Percentiles rank a stretch among this genome's conserved stretches.
Conservation (phyloP, 2,329 filamentous ascomycete genomes). For the Monilinia vaccinii-corymbosi region DNA sequence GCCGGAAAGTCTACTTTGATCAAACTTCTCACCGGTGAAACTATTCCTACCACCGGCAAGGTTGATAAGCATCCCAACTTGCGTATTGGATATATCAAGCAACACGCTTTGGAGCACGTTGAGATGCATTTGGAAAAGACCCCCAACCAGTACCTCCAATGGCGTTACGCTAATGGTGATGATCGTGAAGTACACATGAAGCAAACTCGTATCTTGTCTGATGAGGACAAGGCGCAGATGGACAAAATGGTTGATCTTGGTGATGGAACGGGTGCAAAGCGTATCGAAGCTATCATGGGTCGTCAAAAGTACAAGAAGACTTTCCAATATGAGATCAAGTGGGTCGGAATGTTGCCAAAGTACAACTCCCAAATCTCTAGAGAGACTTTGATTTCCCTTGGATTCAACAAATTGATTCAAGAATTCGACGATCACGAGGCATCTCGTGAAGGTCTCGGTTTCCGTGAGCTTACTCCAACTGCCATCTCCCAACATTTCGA, state of each 20-base stretch:
- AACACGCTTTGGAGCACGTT: slow-evolving; percentile 97
- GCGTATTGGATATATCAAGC: slow-evolving; percentile 98
- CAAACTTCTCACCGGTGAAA: slow-evolving; percentile 91
- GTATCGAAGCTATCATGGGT: slow-evolving; percentile 84
- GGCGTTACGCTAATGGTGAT: slow-evolving; percentile 95
- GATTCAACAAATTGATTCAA: slow-evolving; percentile 89
- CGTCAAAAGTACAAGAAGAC: slow-evolving; percentile 99
- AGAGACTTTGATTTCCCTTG: slow-evolving; percentile 77
- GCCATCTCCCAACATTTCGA: slow-evolving; percentile 98
- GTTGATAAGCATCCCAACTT: slow-evolving; percentile 98
- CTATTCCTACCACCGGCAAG: slow-evolving; percentile 70
- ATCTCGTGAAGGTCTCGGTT: slow-evolving; percentile 95
- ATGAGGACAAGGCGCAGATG: slow-evolving; percentile 81
- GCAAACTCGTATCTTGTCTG: slow-evolving; percentile 84
- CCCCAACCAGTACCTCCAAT: slow-evolving; percentile 96
- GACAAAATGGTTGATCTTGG: slow-evolving; percentile 78
- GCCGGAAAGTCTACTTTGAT: slow-evolving; percentile 97
- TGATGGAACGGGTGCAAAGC: slow-evolving; percentile 68
- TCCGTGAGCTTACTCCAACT: slow-evolving; percentile 84
- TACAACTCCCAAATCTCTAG: slow-evolving; percentile 87
- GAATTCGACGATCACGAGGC: slow-evolving; percentile 99
- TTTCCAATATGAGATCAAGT: slow-evolving; percentile 98
- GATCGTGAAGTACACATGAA: slow-evolving; percentile 97
- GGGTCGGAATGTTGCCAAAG: slow-evolving; percentile 81
- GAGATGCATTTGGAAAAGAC: slow-evolving; percentile 99